A percentile compares a stretch with the other conserved stretches of the same genome.
Conservation (phyloP, 768 basidiomycete species). For the Coprinopsis marcescibilis region DNA sequence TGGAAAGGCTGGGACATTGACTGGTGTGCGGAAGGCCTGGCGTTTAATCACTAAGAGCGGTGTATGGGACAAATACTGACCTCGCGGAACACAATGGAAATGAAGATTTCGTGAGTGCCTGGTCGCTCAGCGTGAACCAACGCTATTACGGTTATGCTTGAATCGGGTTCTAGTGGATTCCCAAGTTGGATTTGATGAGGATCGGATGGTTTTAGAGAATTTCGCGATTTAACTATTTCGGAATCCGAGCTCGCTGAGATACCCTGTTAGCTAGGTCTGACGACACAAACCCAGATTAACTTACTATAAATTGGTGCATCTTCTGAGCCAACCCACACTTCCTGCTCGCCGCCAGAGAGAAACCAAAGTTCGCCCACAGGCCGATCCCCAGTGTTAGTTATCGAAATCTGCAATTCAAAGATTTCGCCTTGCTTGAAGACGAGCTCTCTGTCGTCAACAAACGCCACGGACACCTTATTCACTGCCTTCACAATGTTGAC, state of each 20-base stretch:
- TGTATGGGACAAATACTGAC: conserved; percentile 27
- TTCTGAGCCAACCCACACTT: conserved; percentile 45
- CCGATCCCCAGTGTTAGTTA: conserved; percentile 62
- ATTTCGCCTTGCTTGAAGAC: conserved; percentile 66
- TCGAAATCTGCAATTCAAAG: conserved; percentile 43
- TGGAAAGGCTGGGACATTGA: conserved; percentile 51
- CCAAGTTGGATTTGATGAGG: conserved; percentile 11
- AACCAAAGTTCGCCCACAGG: conserved; percentile 69
- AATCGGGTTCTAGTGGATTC: conserved; percentile 6
- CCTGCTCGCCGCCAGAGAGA: conserved; percentile 53
- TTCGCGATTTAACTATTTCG: conserved; percentile 12
- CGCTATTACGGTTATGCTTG: conserved; percentile 8
- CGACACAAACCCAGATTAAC: not conserved
- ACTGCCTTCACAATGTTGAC: conserved; percentile 59
- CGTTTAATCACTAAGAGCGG: too few relatives aligned
- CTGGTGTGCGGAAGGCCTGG: too few relatives aligned
- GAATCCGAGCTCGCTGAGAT: not conserved
- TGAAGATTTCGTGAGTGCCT: conserved; percentile 9
- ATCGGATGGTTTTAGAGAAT: conserved; percentile 8
- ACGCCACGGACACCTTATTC: conserved; percentile 56
- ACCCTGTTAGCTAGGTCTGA: not conserved
- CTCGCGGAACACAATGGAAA: conserved; percentile 46
- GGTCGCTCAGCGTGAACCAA: conserved; percentile 7
- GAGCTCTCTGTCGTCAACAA: conserved; percentile 47
- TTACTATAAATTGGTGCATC: conserved; percentile 14